These are phyloP conservation scores for Candolleomyces efflorescens DNA, from an alignment of 768 basidiomycete genomes.

Conservation along the genomic window DNA sequence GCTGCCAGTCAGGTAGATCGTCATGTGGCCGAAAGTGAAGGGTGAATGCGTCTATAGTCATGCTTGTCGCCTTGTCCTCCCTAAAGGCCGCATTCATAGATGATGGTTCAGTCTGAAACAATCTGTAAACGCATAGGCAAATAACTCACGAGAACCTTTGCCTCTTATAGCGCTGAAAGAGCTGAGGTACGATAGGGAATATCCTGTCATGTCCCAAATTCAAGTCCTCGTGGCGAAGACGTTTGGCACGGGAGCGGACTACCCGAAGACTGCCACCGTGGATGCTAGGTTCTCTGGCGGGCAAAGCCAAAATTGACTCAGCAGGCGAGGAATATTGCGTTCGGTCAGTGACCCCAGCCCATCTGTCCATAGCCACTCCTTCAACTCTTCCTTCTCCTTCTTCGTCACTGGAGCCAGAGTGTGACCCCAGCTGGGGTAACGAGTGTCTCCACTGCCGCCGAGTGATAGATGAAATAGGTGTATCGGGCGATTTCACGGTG, in stretches of 20 bases:
- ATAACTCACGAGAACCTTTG: not conserved
- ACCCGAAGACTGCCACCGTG: no score
- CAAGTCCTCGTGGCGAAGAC: not conserved
- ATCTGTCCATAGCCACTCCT: no score
- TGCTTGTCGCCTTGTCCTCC: not conserved
- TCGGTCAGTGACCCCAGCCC: no score
- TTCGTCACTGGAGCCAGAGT: not conserved
- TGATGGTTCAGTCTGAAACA: slow-evolving; percentile 6
- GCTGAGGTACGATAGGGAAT: slow-evolving; percentile 5
- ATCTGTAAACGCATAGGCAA: not conserved
- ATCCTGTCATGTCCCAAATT: slow-evolving; percentile 2
- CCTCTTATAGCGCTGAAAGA: slow-evolving; percentile 1
- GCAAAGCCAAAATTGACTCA: no score
- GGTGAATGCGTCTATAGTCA: not conserved
- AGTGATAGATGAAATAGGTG: not conserved
- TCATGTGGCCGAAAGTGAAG: slow-evolving; percentile 1
- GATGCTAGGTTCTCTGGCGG: no score
- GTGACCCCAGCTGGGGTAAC: slow-evolving; percentile 1
- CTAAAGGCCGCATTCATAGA: slow-evolving; percentile 7
- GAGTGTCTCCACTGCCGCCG: slow-evolving; percentile 4
- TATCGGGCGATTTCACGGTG: not conserved
- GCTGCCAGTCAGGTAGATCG: slow-evolving; percentile 38
- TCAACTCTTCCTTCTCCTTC: no score
- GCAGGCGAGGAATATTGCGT: no score
- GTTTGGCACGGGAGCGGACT: no score